Percentiles rank a stretch among this genome's conserved stretches.
Conservation (phyloP, 495 filamentous ascomycete species). For the Xylaria longipes region DNA sequence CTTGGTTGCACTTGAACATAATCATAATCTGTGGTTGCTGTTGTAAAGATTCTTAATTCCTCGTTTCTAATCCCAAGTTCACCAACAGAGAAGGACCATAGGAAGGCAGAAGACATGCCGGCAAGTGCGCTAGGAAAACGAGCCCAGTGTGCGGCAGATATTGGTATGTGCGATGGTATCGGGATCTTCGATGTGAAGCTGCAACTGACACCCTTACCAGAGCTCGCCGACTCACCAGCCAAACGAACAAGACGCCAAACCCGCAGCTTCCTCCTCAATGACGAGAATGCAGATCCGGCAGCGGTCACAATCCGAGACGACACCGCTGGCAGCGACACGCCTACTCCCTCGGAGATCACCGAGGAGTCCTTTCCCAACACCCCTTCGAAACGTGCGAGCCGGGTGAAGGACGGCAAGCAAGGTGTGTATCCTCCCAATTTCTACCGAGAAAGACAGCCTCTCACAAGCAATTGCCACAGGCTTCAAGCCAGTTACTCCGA, state of each 20-base stretch:
- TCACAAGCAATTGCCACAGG: conserved; percentile 23
- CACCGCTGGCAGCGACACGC: conserved; percentile 40
- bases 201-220: conserved; percentile 43
- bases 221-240: conserved; percentile 48
- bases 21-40: neutral
- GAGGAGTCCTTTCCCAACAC: conserved; percentile 35
- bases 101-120: conserved; percentile 56
- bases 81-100: conserved; percentile 4
- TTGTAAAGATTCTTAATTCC: neutral
- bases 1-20: conserved; percentile 8
- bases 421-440: conserved; percentile 28
- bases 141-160: conserved; percentile 59
- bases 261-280: conserved; percentile 40
- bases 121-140: conserved; percentile 76
- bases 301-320: conserved; percentile 47
- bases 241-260: conserved; percentile 67
- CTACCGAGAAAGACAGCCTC: conserved; percentile 15
- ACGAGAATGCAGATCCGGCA: conserved; percentile 62
- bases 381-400: conserved; percentile 37
- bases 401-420: conserved; percentile 30
- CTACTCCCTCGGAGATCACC: conserved; percentile 18
- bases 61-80: neutral
- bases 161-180: conserved; percentile 58
- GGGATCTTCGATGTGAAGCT: conserved; percentile 29
- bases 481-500: conserved; percentile 68